Evolutionary conservation across 768 basidiomycete species (phyloP), one percentile per base, ranked within the genome.

Genomic region (Russula sp.): DNA sequence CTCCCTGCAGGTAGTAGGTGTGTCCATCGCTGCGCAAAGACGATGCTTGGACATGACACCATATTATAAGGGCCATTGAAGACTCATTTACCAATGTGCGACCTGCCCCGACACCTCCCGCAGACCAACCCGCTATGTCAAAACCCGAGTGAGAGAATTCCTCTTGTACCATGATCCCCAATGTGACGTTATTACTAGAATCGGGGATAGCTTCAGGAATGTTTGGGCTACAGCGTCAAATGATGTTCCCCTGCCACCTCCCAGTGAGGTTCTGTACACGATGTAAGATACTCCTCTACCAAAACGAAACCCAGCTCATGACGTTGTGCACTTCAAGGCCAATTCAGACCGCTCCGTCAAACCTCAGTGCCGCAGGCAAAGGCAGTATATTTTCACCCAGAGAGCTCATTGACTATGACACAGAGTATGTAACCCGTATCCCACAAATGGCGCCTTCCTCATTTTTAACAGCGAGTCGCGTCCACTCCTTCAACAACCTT

Each of bases 401-500:
- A 29, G 66, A 63, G 13, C 38, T 43, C n/a, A 50, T 39, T 13
- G 41, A 32, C 5, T 61, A 58, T 34, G 63, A 66, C 34, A 67
- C 65, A 8, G 70, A 75, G 75, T 75, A 67, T 39, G 75, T 48
- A 25, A 36, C 14, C 22, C 29, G 0, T 14, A 35, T 63, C 66
- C 11, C 69, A 35, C 1, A n/a, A 20, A 43, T 10, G 7, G 13
- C 22, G 22, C 29, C 18, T 67, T 51, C 20, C 55, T 61, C 35
- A 60, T 54, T 38, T 5, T 35, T 51, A 35, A 59, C 60, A 86
- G 84, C 64, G 85, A 86, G 73, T 75, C 76, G 0, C 76, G 73
- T 13, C 84, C 85, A 3, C 75, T 86, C 11, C 76, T 85, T 10
- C 74, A 75, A 18, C 74, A 75, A 18, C 72, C 74, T 0, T 60